These are phyloP conservation scores for Theobroma cacao DNA, from an alignment of 345 rosid genomes.

Conservation along the genomic window DNA sequence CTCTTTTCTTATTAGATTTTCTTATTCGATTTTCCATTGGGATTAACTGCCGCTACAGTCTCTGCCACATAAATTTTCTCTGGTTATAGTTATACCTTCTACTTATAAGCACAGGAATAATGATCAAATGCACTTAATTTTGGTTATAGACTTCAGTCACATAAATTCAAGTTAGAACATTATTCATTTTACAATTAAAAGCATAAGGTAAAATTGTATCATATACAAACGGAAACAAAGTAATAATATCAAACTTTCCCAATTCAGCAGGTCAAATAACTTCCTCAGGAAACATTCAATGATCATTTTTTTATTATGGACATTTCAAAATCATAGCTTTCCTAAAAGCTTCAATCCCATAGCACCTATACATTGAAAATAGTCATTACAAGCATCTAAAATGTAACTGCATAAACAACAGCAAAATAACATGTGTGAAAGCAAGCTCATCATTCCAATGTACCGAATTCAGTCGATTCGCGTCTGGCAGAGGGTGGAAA, in stretches of 20 bases:
- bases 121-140: background rate
- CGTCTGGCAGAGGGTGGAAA: no score
- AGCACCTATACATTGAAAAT: background rate
- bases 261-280: background rate
- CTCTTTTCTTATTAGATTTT: conserved; percentile 37
- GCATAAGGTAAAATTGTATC: background rate
- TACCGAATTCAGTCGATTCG: background rate
- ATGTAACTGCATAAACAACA: background rate
- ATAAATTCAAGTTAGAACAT: background rate
- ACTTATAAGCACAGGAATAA: background rate
- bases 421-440: background rate
- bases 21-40: conserved; percentile 27
- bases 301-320: background rate
- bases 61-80: conserved; percentile 3
- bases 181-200: background rate
- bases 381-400: background rate
- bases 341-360: background rate
- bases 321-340: background rate
- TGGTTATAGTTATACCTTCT: conserved; percentile 5
- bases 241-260: background rate
- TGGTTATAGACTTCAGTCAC: background rate
- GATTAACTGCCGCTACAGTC: conserved; percentile 16
- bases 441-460: background rate
- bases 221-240: background rate
- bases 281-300: background rate